Evolutionary conservation across 768 basidiomycete genomes (phyloP).

Genomic region (Chiua virens): DNA sequence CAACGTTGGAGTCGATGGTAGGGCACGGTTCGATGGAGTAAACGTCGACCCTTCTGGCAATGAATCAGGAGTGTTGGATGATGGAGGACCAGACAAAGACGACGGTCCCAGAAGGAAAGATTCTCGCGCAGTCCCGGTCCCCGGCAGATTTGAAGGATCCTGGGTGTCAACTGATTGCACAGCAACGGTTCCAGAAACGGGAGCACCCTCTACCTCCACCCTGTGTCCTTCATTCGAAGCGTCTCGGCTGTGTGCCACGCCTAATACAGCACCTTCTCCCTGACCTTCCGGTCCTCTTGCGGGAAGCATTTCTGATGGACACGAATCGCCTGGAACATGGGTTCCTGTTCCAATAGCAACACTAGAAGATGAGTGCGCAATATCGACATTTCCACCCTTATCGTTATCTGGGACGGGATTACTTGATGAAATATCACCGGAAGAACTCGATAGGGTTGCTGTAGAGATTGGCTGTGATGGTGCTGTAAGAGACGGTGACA

Average conservation of each 20-base stretch:
- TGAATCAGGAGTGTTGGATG: constrained; percentile 8
- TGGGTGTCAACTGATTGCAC: constrained; percentile 20
- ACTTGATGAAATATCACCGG: neutral
- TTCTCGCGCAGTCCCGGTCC: constrained; percentile 4
- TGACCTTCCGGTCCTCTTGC: constrained; percentile 4
- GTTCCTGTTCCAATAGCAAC: constrained; percentile 1
- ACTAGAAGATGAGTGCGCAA: constrained; percentile 2
- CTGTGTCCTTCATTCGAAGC: constrained; percentile 19
- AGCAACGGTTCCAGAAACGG: constrained; percentile 23
- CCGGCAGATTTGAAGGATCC: constrained; percentile 25
- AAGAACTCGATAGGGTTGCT: constrained; percentile 1
- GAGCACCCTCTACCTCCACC: constrained; percentile 15
- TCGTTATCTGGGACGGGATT: constrained; percentile 3
- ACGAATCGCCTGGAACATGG: neutral
- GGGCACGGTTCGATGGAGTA: constrained; percentile 2
- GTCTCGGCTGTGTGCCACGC: constrained; percentile 22
- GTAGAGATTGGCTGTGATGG: constrained; percentile 11
- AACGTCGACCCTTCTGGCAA: constrained; percentile 1
- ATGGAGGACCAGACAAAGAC: constrained; percentile 4
- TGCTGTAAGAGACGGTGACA: neutral
- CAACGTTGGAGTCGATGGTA: constrained; percentile 2
- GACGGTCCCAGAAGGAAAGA: constrained; percentile 15
- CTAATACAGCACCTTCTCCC: constrained; percentile 13
- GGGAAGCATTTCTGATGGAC: neutral
- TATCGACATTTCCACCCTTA: neutral